These are phyloP conservation scores for Zalerion maritima DNA, from an alignment of 495 filamentous ascomycete genomes.

Conservation along the genomic window DNA sequence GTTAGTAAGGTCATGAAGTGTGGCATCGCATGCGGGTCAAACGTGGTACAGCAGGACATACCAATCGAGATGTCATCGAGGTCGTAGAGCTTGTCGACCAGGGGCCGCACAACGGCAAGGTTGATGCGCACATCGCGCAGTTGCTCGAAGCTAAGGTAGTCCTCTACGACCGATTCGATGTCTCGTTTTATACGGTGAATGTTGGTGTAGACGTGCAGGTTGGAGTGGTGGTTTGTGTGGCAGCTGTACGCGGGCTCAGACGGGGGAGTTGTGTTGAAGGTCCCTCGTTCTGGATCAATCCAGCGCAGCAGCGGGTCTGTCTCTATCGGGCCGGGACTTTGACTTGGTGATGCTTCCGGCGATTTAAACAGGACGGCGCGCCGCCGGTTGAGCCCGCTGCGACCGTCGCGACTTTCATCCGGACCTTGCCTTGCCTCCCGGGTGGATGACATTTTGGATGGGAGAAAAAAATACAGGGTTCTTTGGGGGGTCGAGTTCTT, in stretches of 20 bases:
- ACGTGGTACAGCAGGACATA: conserved; percentile 10
- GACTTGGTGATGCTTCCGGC: too few species aligned
- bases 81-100: conserved; percentile 57
- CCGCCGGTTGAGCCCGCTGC: too few species aligned
- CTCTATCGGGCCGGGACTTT: too few species aligned
- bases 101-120: conserved; percentile 48
- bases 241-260: conserved; percentile 12
- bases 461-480: too few species aligned
- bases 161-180: conserved; percentile 35
- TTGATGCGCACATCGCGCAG: conserved; percentile 55
- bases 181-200: conserved; percentile 38
- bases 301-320: too few species aligned
- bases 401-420: too few species aligned
- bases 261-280: conserved; percentile 9
- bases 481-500: too few species aligned
- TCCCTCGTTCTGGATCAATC: too few species aligned
- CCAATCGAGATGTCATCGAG: conserved; percentile 52
- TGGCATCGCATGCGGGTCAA: conserved; percentile 1
- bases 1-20: conserved; percentile 2
- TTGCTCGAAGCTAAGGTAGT: conserved; percentile 46
- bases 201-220: conserved; percentile 37
- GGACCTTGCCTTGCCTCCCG: too few species aligned
- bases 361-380: too few species aligned
- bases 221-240: conserved; percentile 19
- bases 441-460: too few species aligned